Evolutionary conservation across 2,329 filamentous ascomycete genomes (phyloP).

Genomic region (Ophiocordyceps sinensis): DNA sequence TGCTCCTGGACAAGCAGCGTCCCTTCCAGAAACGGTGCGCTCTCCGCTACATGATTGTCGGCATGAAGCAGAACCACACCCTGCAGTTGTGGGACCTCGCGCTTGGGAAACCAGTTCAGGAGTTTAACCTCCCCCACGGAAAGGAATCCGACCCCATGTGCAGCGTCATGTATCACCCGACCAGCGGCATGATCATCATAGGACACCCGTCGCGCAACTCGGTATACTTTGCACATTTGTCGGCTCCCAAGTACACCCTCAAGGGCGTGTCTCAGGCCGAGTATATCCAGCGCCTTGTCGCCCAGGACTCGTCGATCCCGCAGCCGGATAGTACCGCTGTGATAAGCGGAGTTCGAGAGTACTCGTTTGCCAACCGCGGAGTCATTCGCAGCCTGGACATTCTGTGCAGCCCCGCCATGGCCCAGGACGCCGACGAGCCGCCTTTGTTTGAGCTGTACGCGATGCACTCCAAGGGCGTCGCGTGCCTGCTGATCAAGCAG

Average conservation of each 20-base stretch:
- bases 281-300: conserved; percentile 66
- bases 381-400: conserved; percentile 83
- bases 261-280: conserved; percentile 72
- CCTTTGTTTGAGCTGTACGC: conserved; percentile 88
- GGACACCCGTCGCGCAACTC: conserved; percentile 95
- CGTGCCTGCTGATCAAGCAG: conserved; percentile 73
- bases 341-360: conserved; percentile 91
- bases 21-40: conserved; percentile 84
- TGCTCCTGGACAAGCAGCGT: conserved; percentile 90
- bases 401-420: conserved; percentile 54
- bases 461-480: conserved; percentile 96
- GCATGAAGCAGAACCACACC: conserved; percentile 98
- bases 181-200: conserved; percentile 84
- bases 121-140: conserved; percentile 89
- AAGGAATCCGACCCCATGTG: conserved; percentile 97
- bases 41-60: conserved; percentile 87
- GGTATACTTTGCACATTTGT: conserved; percentile 91
- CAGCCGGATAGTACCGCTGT: conserved; percentile 91
- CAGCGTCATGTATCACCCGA: conserved; percentile 86
- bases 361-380: conserved; percentile 78
- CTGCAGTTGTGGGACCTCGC: conserved; percentile 97
- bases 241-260: conserved; percentile 82
- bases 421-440: conserved; percentile 50
- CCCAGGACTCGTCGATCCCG: conserved; percentile 57
- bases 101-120: conserved; percentile 87